These are phyloP conservation scores for Flueggea neowawraea DNA, from an alignment of 441 rosid genomes.

Conservation along the genomic window DNA sequence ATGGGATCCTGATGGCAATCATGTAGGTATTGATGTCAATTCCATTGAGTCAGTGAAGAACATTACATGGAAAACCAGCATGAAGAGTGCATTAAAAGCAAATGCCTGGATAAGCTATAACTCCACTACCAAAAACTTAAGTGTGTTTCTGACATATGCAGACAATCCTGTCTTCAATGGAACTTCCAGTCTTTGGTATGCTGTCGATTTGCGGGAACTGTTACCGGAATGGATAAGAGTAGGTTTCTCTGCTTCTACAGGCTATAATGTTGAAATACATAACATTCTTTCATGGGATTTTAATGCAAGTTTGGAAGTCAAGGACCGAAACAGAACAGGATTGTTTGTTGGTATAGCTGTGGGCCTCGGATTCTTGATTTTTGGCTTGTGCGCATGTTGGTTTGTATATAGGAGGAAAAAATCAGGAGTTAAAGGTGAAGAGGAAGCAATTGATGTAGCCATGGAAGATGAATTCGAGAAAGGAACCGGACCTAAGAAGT, in stretches of 20 bases:
- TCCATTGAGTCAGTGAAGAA: constrained; percentile 30
- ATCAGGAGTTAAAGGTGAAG: not conserved
- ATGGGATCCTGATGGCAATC: constrained; percentile 47
- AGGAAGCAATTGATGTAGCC: constrained; percentile 23
- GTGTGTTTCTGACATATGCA: constrained; percentile 39
- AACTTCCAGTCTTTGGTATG: constrained; percentile 32
- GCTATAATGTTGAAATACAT: constrained; percentile 34
- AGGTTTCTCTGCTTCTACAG: constrained; percentile 66
- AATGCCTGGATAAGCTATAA: constrained; percentile 55
- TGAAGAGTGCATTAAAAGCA: constrained; percentile 29
- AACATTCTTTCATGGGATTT: constrained; percentile 45
- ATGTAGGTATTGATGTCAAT: constrained; percentile 48
- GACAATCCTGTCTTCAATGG: constrained; percentile 29
- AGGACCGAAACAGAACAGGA: constrained; percentile 7
- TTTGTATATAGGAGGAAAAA: constrained; percentile 30
- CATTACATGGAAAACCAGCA: constrained; percentile 36
- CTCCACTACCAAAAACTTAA: constrained; percentile 37
- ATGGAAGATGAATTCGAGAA: constrained; percentile 36
- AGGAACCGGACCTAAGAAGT: constrained; percentile 33
- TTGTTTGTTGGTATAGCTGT: constrained; percentile 29
- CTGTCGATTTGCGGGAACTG: constrained; percentile 31
- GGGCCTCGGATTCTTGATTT: constrained; percentile 26
- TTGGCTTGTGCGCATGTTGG: constrained; percentile 22
- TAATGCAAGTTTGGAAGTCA: constrained; percentile 31
- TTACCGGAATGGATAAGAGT: constrained; percentile 40